Base-by-base conservation (phyloP, 352 stramenopile genomes). In the Aphanomyces invadans region DNA sequence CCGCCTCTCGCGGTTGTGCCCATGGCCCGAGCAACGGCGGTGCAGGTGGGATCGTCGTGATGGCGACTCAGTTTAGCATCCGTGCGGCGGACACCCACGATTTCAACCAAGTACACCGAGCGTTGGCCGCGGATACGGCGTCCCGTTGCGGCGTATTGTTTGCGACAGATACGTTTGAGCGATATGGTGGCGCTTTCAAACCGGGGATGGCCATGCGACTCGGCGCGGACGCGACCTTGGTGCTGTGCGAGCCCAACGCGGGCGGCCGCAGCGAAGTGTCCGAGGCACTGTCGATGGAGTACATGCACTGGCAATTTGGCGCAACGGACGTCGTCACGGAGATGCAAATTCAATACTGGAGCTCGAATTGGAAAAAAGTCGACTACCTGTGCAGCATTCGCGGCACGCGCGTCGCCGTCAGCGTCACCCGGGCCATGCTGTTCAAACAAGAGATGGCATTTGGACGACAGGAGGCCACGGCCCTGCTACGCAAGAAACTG, bases 301-400 rank as follows among this genome's bases (percentile, higher is more conserved):
- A 72, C 65, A 63, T 72, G 48, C 19, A 59, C 23, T 23, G 60
- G 28, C 42, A 31, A 10, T 73, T 73, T 62, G 42, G 60, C 3
- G 69, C 69, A 17, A 17, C 21, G n/a, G 67, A 70, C 36, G 68
- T 73, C 26, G 45, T 72, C 12, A 73, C 69, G 17, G 69, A 73
- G 49, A 73, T 73, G 69, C 28, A 44, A 3, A 68, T 73, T n/a
- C 31, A 73, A 25, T 73, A 73, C 44, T 73, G 68, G 68, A 69
- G 65, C 44, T 17, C 25, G 21, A 68, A 73, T 28, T 73, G 69
- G 69, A 73, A 73, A 38, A 73, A 73, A 44, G 42, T 73, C 17
- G 61, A 67, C 39, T 70, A 64, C 45, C 23, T 54, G 4, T 68
- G 39, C 33, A 52, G 15, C 17, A 44, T 69, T 9, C n/a, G n/a